Evolutionary conservation across 2,329 filamentous ascomycete species (phyloP).

Genomic region (Raffaelea deltoideospora): DNA sequence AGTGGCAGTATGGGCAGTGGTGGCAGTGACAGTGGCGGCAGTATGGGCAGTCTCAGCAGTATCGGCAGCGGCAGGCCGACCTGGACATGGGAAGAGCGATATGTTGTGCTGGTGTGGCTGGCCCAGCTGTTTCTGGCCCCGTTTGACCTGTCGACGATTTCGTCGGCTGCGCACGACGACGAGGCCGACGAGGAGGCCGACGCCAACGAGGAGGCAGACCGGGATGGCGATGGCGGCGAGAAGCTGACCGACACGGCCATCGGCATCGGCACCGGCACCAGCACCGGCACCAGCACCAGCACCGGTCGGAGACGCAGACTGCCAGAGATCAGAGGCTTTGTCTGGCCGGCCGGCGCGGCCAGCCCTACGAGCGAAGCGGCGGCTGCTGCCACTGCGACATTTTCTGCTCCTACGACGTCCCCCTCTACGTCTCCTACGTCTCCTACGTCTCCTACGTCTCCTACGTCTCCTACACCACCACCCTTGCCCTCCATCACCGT

Average conservation of each 20-base stretch:
- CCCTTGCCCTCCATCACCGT: constrained; percentile 54
- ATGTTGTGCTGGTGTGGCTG: constrained; percentile 77
- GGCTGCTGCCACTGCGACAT: too few relatives aligned
- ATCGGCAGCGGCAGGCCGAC: constrained; percentile 4
- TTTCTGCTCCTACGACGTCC: too few relatives aligned
- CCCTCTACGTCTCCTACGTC: too few relatives aligned
- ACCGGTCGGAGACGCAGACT: too few relatives aligned
- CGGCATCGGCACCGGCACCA: constrained; percentile 31
- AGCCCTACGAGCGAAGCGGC: too few relatives aligned
- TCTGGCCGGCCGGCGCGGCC: constrained; percentile 29
- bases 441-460: too few relatives aligned
- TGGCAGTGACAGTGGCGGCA: constrained; percentile 1
- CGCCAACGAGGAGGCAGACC: not conserved
- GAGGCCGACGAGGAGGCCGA: constrained; percentile 4
- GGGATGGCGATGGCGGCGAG: constrained; percentile 3
- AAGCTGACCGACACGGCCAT: constrained; percentile 9
- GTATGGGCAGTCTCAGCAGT: not conserved
- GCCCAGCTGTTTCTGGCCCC: constrained; percentile 71
- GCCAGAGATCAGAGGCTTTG: constrained; percentile 29
- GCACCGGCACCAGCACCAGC: too few relatives aligned
- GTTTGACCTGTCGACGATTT: constrained; percentile 82
- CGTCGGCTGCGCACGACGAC: constrained; percentile 23
- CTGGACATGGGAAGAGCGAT: constrained; percentile 77
- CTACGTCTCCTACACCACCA: too few relatives aligned
- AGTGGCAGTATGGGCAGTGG: too few relatives aligned